Percentiles rank a stretch among this genome's conserved stretches.
phyloP scores from a whole-genome alignment of 345 rosid species.

The Euphorbia lathyris region DNA sequence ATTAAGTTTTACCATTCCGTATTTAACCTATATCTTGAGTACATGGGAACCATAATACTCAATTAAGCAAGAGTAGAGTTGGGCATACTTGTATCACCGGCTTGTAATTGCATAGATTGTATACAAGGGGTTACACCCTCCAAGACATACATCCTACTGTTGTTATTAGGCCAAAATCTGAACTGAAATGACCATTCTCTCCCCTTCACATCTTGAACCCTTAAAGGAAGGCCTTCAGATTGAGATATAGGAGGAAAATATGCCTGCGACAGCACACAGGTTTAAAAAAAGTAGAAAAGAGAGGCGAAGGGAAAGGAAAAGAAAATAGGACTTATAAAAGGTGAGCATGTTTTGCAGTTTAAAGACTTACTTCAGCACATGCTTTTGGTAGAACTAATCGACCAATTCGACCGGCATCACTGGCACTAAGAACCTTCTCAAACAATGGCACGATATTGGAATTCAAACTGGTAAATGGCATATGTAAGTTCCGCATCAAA shows the following conservation, averaged over 20 bases:
- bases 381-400: slow-evolving; percentile 96
- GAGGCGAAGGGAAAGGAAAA: neutral
- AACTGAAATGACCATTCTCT: slow-evolving; percentile 96
- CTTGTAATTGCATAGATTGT: slow-evolving; percentile 81
- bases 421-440: slow-evolving; percentile 93
- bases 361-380: slow-evolving; percentile 80
- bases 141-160: slow-evolving; percentile 95
- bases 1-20: neutral
- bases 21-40: neutral
- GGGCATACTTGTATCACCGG: slow-evolving; percentile 82
- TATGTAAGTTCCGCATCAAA: slow-evolving; percentile 37
- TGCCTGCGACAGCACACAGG: slow-evolving; percentile 52
- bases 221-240: slow-evolving; percentile 86
- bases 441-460: slow-evolving; percentile 78
- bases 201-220: slow-evolving; percentile 81
- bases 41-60: slow-evolving; percentile 4
- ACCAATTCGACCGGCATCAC: slow-evolving; percentile 98
- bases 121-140: slow-evolving; percentile 99
- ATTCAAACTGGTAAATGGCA: slow-evolving; percentile 50
- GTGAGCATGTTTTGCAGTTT: slow-evolving; percentile 3
- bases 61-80: slow-evolving; percentile 10
- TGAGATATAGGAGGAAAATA: slow-evolving; percentile 89
- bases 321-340: neutral
- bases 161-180: slow-evolving; percentile 99
- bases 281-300: slow-evolving; percentile 17